These are phyloP conservation scores for Nicotiana undulata DNA, from an alignment of 257 asterid species.

Conservation along the genomic window DNA sequence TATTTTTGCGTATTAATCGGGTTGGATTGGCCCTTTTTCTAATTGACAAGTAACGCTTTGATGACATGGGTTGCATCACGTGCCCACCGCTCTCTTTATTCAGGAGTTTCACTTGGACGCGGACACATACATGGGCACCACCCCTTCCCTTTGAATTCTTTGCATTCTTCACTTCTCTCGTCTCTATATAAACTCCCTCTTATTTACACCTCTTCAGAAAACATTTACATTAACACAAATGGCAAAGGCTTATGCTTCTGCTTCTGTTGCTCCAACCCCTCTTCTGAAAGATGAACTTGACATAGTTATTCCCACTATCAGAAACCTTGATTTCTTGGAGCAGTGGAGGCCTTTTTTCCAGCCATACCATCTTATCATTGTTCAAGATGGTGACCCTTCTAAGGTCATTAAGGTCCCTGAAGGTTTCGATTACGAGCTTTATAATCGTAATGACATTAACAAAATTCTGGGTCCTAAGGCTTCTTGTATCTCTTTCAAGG, in stretches of 20 bases:
- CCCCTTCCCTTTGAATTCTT: background rate
- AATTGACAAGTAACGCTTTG: background rate
- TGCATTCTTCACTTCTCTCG: background rate
- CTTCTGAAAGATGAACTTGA: constrained; percentile 59
- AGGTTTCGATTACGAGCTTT: constrained; percentile 63
- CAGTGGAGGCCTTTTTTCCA: constrained; percentile 75
- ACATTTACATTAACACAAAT: background rate
- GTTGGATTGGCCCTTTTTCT: background rate
- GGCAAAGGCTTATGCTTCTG: constrained; percentile 12
- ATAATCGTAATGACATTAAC: constrained; percentile 62
- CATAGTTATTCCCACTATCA: constrained; percentile 64
- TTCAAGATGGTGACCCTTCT: constrained; percentile 71
- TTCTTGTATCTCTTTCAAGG: constrained; percentile 78
- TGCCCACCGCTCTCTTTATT: constrained; percentile 8
- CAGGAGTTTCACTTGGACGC: background rate
- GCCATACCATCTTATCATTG: constrained; percentile 62
- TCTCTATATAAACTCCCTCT: background rate
- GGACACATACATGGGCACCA: background rate
- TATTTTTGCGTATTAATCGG: background rate
- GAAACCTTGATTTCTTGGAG: constrained; percentile 68
- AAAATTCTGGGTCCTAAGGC: constrained; percentile 58
- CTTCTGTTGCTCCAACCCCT: constrained; percentile 30
- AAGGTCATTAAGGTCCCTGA: constrained; percentile 54
- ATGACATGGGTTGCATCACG: constrained; percentile 1
- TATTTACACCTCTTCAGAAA: background rate